Conservation (phyloP, 768 basidiomycete genomes). For the Lactarius tabidus region DNA sequence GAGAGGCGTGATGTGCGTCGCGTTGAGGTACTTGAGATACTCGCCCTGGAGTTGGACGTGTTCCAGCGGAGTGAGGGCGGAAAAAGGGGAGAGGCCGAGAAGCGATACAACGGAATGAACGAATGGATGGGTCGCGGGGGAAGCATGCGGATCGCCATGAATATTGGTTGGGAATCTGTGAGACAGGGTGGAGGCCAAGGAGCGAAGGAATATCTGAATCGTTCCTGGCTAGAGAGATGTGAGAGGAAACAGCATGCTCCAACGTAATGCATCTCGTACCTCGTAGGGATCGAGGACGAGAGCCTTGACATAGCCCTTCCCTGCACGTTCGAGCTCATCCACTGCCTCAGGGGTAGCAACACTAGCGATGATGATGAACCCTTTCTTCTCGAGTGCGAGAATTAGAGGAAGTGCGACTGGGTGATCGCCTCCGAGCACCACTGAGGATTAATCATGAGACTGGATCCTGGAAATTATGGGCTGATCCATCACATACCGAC, state of each 20-base stretch:
- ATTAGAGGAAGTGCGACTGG: slow-evolving; percentile 70
- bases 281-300: slow-evolving; percentile 77
- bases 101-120: slow-evolving; percentile 78
- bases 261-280: slow-evolving; percentile 38
- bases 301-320: slow-evolving; percentile 74
- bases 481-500: slow-evolving; percentile 35
- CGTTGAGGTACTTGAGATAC: slow-evolving; percentile 68
- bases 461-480: slow-evolving; percentile 5
- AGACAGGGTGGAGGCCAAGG: slow-evolving; percentile 72
- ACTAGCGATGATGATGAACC: slow-evolving; percentile 80
- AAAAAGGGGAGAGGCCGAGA: slow-evolving; percentile 47
- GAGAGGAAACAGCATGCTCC: not conserved
- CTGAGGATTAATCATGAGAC: slow-evolving; percentile 36
- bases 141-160: slow-evolving; percentile 76
- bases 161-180: slow-evolving; percentile 77
- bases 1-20: slow-evolving; percentile 73
- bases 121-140: slow-evolving; percentile 61
- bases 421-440: slow-evolving; percentile 78
- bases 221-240: slow-evolving; percentile 53
- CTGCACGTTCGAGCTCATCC: slow-evolving; percentile 55
- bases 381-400: slow-evolving; percentile 66
- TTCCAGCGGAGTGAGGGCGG: slow-evolving; percentile 58
- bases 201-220: slow-evolving; percentile 73
- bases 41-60: slow-evolving; percentile 57
- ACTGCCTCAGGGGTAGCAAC: slow-evolving; percentile 68